Evolutionary conservation across 345 rosid species (phyloP), one percentile per base, ranked within the genome.

Genomic region (Gossypium mustelinum): DNA sequence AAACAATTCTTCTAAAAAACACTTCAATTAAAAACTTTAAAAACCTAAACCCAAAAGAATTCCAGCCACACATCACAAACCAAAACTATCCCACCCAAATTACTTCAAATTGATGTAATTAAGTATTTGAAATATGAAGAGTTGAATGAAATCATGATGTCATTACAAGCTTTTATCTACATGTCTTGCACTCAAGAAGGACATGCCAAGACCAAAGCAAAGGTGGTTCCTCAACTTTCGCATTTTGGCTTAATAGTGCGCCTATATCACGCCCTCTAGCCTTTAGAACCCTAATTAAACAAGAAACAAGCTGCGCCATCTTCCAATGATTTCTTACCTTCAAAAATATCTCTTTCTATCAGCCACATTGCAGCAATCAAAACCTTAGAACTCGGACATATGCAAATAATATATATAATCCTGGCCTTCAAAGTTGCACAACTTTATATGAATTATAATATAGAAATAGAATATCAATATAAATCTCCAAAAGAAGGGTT

Each of bases 161-260:
- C 69, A n/a, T 41, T 64, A 9, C 13, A 41, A n/a, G 25, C 9
- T 64, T 25, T 64, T 39, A 18, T 43, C 69, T 41, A 64, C 69
- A 48, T 64, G 69, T 64, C 50, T 41, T 64, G 69, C 69, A 64
- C 69, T 41, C 18, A n/a, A 43, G 48, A 4, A 43, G 7, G n/a
- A 41, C 27, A 64, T 64, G 8, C 50, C 25, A 10, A 9, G 51
- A 3, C 16, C 16, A n/a, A 64, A n/a, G 27, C 50, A n/a, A 43
- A 64, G 14, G 25, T n/a, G 69, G 51, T 18, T 64, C 50, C 50
- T 64, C 69, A 64, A 41, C 50, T 64, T 64, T 64, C 9, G 18
- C 18, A 64, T 64, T 64, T 59, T 64, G 0, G 12, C 14, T 7
- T 41, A 39, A 2, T 41, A 64, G 69, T 64, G 69, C 69, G 27